Evolutionary conservation across 2,329 filamentous ascomycete genomes (phyloP).

Genomic region (Dactylella cylindrospora): DNA sequence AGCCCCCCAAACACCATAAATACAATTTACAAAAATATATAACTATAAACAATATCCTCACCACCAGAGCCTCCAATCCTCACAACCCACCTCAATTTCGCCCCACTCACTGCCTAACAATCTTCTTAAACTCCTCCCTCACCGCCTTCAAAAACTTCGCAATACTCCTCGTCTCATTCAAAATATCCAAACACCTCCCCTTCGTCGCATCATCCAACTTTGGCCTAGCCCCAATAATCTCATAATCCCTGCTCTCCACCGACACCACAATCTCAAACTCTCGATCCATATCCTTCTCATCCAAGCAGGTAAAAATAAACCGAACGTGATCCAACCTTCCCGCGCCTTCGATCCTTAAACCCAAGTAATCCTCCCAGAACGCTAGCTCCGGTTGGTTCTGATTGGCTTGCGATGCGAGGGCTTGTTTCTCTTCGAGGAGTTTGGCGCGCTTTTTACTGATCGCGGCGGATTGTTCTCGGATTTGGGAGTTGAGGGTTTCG

Average conservation of each 20-base stretch:
- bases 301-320: constrained; percentile 83
- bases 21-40: too few relatives aligned
- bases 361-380: constrained; percentile 92
- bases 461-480: constrained; percentile 67
- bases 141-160: constrained; percentile 75
- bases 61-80: too few relatives aligned
- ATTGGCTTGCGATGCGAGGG: constrained; percentile 77
- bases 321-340: constrained; percentile 81
- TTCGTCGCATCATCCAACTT: constrained; percentile 78
- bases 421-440: constrained; percentile 59
- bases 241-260: constrained; percentile 78
- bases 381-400: constrained; percentile 91
- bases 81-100: too few relatives aligned
- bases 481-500: constrained; percentile 63
- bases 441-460: constrained; percentile 58
- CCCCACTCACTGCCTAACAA: constrained; percentile 51
- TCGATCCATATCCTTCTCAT: constrained; percentile 81
- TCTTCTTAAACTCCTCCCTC: constrained; percentile 69
- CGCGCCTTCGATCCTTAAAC: constrained; percentile 83
- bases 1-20: too few relatives aligned
- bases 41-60: too few relatives aligned
- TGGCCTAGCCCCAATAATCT: constrained; percentile 76
- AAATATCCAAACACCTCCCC: constrained; percentile 71
- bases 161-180: constrained; percentile 79
- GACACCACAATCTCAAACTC: constrained; percentile 94